phyloP scores from a whole-genome alignment of 2,329 filamentous ascomycete species.

The Parafenestella ontariensis region DNA sequence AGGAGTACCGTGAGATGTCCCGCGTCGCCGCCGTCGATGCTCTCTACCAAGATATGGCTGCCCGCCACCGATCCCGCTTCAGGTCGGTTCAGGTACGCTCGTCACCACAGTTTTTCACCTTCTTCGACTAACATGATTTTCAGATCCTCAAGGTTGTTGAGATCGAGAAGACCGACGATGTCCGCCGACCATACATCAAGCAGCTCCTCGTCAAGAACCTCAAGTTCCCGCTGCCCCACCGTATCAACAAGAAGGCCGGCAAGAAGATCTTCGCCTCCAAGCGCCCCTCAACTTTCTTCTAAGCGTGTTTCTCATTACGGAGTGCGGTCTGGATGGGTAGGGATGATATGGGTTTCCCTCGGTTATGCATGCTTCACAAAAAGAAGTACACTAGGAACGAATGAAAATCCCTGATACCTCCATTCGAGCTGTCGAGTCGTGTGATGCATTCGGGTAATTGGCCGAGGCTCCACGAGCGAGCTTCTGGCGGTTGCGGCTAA shows the following conservation, averaged over 20 bases:
- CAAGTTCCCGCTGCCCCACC: constrained; percentile 98
- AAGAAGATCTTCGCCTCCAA: constrained; percentile 93
- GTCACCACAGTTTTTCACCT: not conserved
- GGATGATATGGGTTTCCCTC: constrained; percentile 50
- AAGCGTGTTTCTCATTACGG: constrained; percentile 60
- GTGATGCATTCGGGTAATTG: constrained; percentile 28
- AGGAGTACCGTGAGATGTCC: constrained; percentile 99
- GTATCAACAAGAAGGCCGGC: constrained; percentile 79
- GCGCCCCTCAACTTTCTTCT: constrained; percentile 98
- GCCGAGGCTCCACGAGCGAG: constrained; percentile 6
- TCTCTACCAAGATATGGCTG: constrained; percentile 99
- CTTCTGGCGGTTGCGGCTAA: not conserved
- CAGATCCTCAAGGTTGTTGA: constrained; percentile 99
- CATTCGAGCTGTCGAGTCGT: constrained; percentile 29
- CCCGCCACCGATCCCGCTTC: constrained; percentile 97
- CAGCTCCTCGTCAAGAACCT: constrained; percentile 95
- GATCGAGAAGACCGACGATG: constrained; percentile 89
- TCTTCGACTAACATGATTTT: constrained; percentile 6
- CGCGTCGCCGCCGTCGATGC: constrained; percentile 93
- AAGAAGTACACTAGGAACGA: constrained; percentile 53
- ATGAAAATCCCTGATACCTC: constrained; percentile 52
- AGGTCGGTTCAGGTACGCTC: constrained; percentile 92
- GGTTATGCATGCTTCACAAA: constrained; percentile 51
- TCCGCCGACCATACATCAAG: constrained; percentile 99
- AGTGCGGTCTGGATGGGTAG: constrained; percentile 49